A percentile compares a stretch with the other conserved stretches of the same genome.
Conservation (phyloP, 2,329 filamentous ascomycete species). For the Paecilomyces niveus region DNA sequence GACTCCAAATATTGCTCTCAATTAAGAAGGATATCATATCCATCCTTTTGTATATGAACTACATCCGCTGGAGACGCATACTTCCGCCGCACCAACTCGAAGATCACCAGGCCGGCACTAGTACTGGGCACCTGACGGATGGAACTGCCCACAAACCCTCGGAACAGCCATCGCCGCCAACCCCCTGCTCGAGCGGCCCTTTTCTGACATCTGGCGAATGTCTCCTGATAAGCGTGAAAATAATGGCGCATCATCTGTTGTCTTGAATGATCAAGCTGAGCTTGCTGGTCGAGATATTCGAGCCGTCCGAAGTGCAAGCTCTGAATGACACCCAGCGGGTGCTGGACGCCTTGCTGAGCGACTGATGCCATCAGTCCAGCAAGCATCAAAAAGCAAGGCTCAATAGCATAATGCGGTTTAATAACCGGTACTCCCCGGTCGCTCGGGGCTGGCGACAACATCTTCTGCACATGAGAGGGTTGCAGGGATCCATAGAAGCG, state of each 20-base stretch:
- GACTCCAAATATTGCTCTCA: conserved; percentile 17
- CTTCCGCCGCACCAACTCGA: conserved; percentile 56
- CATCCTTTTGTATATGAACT: conserved; percentile 50
- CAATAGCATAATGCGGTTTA: conserved; percentile 56
- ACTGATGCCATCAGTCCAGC: conserved; percentile 54
- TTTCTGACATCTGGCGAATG: conserved; percentile 47
- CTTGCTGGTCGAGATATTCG: conserved; percentile 52
- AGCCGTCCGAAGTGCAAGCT: conserved; percentile 53
- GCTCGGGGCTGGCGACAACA: conserved; percentile 19
- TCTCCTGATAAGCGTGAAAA: conserved; percentile 55
- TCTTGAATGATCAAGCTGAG: conserved; percentile 34
- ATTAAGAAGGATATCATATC: conserved; percentile 54
- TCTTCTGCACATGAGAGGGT: conserved; percentile 17
- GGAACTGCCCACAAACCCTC: conserved; percentile 50
- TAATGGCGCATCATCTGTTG: conserved; percentile 47
- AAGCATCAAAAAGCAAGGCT: conserved; percentile 54
- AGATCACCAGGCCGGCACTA: conserved; percentile 57
- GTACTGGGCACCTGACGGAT: conserved; percentile 57
- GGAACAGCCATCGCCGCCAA: conserved; percentile 51
- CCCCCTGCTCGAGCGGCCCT: conserved; percentile 47
- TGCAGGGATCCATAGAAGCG: conserved; percentile 47
- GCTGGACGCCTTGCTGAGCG: conserved; percentile 51
- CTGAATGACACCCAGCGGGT: conserved; percentile 54
- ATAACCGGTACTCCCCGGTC: conserved; percentile 40
- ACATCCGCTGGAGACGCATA: conserved; percentile 49